Evolutionary conservation across 2,329 filamentous ascomycete species (phyloP), one percentile per base, ranked within the genome.

Genomic region (Colletotrichum graminicola): DNA sequence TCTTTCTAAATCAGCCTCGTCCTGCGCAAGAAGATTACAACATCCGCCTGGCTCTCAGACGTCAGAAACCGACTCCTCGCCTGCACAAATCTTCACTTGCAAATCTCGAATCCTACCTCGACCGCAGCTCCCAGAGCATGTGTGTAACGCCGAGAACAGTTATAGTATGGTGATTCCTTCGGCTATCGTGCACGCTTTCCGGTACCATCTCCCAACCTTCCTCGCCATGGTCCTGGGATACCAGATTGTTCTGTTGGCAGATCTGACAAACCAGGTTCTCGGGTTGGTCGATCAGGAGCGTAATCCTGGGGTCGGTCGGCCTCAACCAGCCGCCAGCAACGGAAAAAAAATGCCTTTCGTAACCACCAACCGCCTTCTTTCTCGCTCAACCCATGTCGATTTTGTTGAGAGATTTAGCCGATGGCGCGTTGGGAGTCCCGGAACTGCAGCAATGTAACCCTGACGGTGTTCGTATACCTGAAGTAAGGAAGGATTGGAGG

Each of bases 161-260:
- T 71, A 52, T n/a, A 76, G 75, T 52, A 82, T 76, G n/a, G 59
- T 21, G 5, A 81, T 80, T 14, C 77, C 78, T 5, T 78, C 76
- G 4, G 76, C 64, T 0, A 82, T 73, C 2, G 80, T 83, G 76
- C 1, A 72, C 66, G 0, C n/a, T 52, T 5, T 75, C 65, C 12
- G n/a, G 49, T 14, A 11, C 39, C 3, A 21, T 16, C 18, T 11
- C 16, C 14, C 23, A 1, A 8, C 12, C 51, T 32, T 32, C 11
- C 29, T 62, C 47, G 3, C 29, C 29, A 47, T 52, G 21, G 12
- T 45, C 16, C n/a, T 64, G 72, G 54, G 79, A 73, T 54, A 71
- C 32, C 34, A 75, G 73, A 39, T 60, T 65, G 14, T 66, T 73
- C 39, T 75, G 72, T 34, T 68, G 73, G 61, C 78, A 80, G 47